Base-by-base conservation (phyloP, 2,329 filamentous ascomycete genomes). In the Ophiobolus disseminans region DNA sequence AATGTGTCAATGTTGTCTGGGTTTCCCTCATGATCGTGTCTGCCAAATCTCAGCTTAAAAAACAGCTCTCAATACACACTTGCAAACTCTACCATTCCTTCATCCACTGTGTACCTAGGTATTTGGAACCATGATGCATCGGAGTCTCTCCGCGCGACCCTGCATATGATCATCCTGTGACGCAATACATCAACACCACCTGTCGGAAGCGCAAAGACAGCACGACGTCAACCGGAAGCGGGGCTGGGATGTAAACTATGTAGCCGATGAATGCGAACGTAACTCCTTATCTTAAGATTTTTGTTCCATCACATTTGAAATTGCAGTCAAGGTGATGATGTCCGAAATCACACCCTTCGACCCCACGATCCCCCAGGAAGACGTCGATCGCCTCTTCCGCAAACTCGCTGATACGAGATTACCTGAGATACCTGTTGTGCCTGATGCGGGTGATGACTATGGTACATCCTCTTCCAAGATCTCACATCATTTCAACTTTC, bases 301-400 rank as follows among this genome's bases (percentile, higher is more conserved):
- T n/a, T n/a, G n/a, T n/a, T n/a, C n/a, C n/a, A n/a, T n/a, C n/a
- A n/a, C n/a, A n/a, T n/a, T n/a, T n/a, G n/a, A n/a, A n/a, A n/a
- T n/a, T n/a, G n/a, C n/a, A n/a, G n/a, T n/a, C n/a, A n/a, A n/a
- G n/a, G n/a, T n/a, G n/a, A n/a, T n/a, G n/a, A 62, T 61, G 55
- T 25, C 55, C 9, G 42, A 65, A 17, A 65, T 73, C 50, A 68
- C 50, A 4, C 62, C 66, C 1, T 74, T 75, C 55, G 60, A 67
- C 14, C 63, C 70, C 8, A 60, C 45, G n/a, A 67, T 76, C 35
- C 58, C 69, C 1, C 45, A 66, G 32, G 58, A 65, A 13, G 72
- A 75, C 43, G 84, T 75, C 21, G 60, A 73, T 23, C 58, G 72
- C 5, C 58, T 75, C 7, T 68, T 70, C 35, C 58, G 64, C 10